Conservation (phyloP, 352 stramenopile genomes). For the Phytophthora colocasiae region DNA sequence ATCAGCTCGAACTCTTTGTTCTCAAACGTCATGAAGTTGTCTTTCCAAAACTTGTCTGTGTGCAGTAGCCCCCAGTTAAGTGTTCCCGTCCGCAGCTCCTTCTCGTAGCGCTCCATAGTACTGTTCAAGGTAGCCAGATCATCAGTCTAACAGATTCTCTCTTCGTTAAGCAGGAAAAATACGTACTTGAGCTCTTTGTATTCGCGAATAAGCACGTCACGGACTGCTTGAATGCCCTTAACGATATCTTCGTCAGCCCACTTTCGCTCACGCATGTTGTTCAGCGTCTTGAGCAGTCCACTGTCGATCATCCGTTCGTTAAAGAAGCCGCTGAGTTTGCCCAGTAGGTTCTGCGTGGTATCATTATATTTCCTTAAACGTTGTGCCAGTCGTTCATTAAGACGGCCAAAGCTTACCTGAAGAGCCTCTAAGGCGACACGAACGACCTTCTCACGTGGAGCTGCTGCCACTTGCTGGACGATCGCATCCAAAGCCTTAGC, state of each 20-base stretch:
- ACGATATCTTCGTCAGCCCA: conserved; percentile 96
- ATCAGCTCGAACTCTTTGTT: conserved; percentile 96
- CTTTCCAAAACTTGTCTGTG: conserved; percentile 99
- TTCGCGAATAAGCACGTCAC: conserved; percentile 84
- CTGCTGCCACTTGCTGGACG: conserved; percentile 89
- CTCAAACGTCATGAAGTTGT: conserved; percentile 98
- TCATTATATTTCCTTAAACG: not conserved
- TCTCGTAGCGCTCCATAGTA: conserved; percentile 97
- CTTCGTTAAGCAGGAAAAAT: not conserved
- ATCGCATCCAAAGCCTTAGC: conserved; percentile 72
- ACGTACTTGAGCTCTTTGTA: conserved; percentile 91
- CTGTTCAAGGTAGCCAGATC: conserved; percentile 38
- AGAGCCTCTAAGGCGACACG: conserved; percentile 95
- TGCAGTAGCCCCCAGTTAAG: conserved; percentile 97
- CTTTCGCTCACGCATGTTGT: conserved; percentile 93
- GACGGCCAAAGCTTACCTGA: conserved; percentile 46
- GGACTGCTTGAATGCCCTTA: conserved; percentile 79
- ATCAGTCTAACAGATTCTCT: not conserved
- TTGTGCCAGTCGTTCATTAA: not conserved
- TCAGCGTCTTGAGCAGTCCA: conserved; percentile 95
- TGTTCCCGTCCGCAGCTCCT: conserved; percentile 94
- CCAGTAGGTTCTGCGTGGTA: conserved; percentile 70
- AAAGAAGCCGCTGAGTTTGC: conserved; percentile 83
- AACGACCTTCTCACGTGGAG: conserved; percentile 97
- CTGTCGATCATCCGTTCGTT: conserved; percentile 97